A percentile compares a stretch with the other conserved stretches of the same genome.
Conservation (phyloP, 331 rosid genomes). For the Spiraea crenata region DNA sequence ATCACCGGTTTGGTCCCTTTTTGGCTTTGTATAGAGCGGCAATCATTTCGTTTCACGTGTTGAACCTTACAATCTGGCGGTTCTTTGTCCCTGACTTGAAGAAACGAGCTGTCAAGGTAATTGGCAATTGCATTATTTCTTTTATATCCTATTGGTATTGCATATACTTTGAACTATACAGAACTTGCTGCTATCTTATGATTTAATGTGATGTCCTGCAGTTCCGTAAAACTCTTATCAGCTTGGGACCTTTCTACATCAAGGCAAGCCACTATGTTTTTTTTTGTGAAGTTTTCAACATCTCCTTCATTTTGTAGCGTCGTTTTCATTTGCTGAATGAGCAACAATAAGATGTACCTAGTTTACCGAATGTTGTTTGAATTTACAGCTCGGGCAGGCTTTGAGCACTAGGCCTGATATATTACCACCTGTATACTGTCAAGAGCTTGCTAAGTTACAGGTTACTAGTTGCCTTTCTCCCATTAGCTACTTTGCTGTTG, state of each 20-base stretch:
- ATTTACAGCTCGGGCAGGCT: constrained; percentile 94
- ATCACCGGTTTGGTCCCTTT: constrained; percentile 72
- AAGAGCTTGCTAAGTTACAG: constrained; percentile 90
- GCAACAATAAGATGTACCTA: constrained; percentile 14
- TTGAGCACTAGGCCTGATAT: constrained; percentile 95
- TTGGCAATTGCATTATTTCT: background rate
- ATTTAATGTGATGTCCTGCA: constrained; percentile 54
- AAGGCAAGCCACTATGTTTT: constrained; percentile 61
- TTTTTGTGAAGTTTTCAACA: background rate
- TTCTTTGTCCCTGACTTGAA: constrained; percentile 59
- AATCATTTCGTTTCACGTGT: constrained; percentile 74
- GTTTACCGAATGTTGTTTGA: constrained; percentile 32
- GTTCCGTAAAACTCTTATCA: constrained; percentile 92
- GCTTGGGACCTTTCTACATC: constrained; percentile 90
- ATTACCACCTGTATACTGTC: constrained; percentile 75
- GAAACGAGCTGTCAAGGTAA: constrained; percentile 78
- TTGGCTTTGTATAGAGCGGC: constrained; percentile 88
- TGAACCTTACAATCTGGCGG: constrained; percentile 71
- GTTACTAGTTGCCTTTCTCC: constrained; percentile 42
- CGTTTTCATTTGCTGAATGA: constrained; percentile 5
- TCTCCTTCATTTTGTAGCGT: too few species aligned
- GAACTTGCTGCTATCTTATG: constrained; percentile 16
- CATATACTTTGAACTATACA: background rate
- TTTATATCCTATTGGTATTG: background rate
- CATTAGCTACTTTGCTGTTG: constrained; percentile 14